A percentile compares a stretch with the other conserved stretches of the same genome.
These are phyloP conservation scores for Kwoniella mangroviensis DNA, from an alignment of 768 basidiomycete genomes.

Conservation along the genomic window DNA sequence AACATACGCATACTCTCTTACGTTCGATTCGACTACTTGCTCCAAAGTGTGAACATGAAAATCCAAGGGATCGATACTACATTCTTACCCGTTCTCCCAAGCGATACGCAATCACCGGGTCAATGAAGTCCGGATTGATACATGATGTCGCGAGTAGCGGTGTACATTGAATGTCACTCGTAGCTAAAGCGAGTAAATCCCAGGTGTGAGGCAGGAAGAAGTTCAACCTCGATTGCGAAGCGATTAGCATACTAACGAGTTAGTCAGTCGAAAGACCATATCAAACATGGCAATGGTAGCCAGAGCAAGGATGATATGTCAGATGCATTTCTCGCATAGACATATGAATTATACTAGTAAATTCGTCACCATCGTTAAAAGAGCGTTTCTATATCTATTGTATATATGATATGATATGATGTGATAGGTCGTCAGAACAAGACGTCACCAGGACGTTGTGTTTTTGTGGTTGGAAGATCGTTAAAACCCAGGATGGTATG, in stretches of 20 bases:
- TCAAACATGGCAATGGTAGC: too few species aligned
- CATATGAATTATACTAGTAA: neutral
- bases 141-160: neutral
- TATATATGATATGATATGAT: neutral
- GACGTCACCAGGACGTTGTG: conserved; percentile 3
- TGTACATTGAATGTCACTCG: neutral
- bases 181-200: neutral
- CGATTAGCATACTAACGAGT: too few species aligned
- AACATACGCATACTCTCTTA: neutral
- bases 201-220: neutral
- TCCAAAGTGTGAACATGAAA: neutral
- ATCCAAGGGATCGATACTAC: too few species aligned
- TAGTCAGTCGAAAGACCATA: too few species aligned
- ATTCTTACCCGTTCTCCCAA: too few species aligned
- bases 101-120: too few species aligned
- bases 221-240: neutral
- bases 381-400: conserved; percentile 9
- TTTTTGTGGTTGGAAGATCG: conserved; percentile 2
- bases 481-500: conserved; percentile 11
- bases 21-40: neutral
- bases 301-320: neutral
- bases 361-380: conserved; percentile 20
- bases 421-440: conserved; percentile 1
- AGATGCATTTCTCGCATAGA: conserved; percentile 3
- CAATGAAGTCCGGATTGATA: neutral